phyloP scores from a whole-genome alignment of 2,329 filamentous ascomycete species.

The Arthrinium phaeospermum region DNA sequence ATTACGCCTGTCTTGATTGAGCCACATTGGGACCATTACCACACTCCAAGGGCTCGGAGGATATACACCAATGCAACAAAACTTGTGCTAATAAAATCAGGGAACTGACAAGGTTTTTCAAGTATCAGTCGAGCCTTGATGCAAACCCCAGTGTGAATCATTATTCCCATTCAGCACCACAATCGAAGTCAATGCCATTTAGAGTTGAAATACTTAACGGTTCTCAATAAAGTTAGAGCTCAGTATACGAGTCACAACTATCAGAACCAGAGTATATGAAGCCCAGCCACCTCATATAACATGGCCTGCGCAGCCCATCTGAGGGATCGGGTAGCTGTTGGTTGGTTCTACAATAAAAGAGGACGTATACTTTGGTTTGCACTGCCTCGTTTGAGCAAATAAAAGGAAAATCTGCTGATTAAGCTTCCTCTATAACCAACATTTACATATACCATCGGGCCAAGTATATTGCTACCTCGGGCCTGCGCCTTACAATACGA shows the following conservation, averaged over 20 bases:
- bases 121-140: too few species aligned
- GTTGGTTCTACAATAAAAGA: background rate
- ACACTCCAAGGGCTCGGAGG: too few species aligned
- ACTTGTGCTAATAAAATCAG: too few species aligned
- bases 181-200: too few species aligned
- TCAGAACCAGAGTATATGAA: background rate
- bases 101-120: too few species aligned
- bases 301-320: too few species aligned
- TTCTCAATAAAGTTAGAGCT: background rate
- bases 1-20: too few species aligned
- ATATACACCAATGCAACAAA: too few species aligned
- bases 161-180: too few species aligned
- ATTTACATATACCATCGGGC: background rate
- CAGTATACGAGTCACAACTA: background rate
- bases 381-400: background rate
- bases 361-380: background rate
- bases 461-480: background rate
- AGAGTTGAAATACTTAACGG: background rate
- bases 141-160: too few species aligned
- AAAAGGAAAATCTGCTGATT: background rate
- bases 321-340: too few species aligned
- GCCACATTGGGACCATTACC: too few species aligned
- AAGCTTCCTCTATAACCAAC: background rate
- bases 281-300: background rate
- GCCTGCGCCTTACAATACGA: background rate